These are phyloP conservation scores for Glaciozyma antarctica DNA, from an alignment of 768 basidiomycete species.

Conservation along the genomic window DNA sequence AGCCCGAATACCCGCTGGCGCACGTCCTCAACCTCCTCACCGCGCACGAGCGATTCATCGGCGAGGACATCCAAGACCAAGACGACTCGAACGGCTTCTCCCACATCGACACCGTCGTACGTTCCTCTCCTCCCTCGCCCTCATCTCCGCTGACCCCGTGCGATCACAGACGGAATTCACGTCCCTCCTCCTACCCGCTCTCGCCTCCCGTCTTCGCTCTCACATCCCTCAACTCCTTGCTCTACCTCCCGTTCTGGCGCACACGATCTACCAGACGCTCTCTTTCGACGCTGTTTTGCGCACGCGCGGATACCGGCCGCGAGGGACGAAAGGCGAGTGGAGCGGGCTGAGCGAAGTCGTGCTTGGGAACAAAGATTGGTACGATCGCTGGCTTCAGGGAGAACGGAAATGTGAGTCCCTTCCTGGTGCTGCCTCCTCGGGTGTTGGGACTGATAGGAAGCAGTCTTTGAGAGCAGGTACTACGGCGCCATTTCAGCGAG, in stretches of 20 bases:
- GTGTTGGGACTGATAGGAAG: no score
- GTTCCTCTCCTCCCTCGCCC: not conserved
- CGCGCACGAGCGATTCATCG: conserved; percentile 74
- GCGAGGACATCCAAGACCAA: conserved; percentile 60
- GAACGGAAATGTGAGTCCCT: conserved; percentile 69
- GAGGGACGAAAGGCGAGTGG: conserved; percentile 44
- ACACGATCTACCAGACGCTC: conserved; percentile 87
- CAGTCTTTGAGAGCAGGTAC: conserved; percentile 83
- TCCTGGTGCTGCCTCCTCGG: not conserved
- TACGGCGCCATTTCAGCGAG: conserved; percentile 65
- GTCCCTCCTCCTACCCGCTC: conserved; percentile 61
- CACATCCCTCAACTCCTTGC: conserved; percentile 64
- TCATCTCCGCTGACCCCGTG: not conserved
- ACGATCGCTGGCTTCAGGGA: conserved; percentile 76
- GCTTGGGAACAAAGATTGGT: conserved; percentile 77
- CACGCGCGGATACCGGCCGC: conserved; percentile 58
- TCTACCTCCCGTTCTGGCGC: conserved; percentile 70
- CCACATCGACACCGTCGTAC: conserved; percentile 60
- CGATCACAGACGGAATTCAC: conserved; percentile 67
- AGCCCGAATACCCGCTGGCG: conserved; percentile 98
- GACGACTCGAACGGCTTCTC: conserved; percentile 56
- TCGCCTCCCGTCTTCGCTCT: conserved; percentile 63
- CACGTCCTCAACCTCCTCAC: conserved; percentile 78
- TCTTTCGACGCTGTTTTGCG: conserved; percentile 69
- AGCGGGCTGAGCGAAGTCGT: conserved; percentile 72